Base-by-base conservation (phyloP, 768 basidiomycete genomes). In the Mycena amicta region DNA sequence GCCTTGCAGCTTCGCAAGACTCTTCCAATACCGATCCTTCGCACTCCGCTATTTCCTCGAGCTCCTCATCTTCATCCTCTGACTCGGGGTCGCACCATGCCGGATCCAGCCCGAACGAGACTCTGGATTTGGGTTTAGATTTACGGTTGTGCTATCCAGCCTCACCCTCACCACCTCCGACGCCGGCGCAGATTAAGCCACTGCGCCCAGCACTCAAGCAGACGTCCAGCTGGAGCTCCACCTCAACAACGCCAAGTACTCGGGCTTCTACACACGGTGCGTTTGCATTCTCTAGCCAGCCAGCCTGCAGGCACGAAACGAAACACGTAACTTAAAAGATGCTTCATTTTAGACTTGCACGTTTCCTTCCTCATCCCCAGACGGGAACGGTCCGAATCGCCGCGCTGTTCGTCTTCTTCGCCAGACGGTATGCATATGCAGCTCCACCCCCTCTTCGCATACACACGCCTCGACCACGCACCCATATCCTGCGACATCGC, bases 401-500 rank as follows among this genome's bases (percentile, higher is more conserved):
- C 61, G 1, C 5, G 18, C 5, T 18, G 33, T 37, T 37, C 33
- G 33, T 18, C 33, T 8, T 37, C 33, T 37, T 18, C 8, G 8
- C 33, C 8, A 37, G 41, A 20, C 41, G 41, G 11, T 22, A 22
- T 5, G 20, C 41, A 20, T 20, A 43, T 6, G 20, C 41, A 18
- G 20, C 41, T 88, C 80, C 87, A 88, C 64, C 87, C 87, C 4
- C 71, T 88, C 0, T 77, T 88, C 50, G 83, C 86, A 3, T 77
- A 79, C 51, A 82, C 81, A 26, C 79, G 80, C 40, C 72, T 81
- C 18, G 82, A 84, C 58, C 79, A 75, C 56, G 83, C 87, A 2
- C 86, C 87, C 28, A 84, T 89, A 55, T 80, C 80, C 28, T 88
- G 84, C 69, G 84, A 89, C 65, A 70, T 85, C 20, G 74, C 72